Evolutionary conservation across 2,329 filamentous ascomycete species (phyloP).

Genomic region (Nothomitra cinnamomea): DNA sequence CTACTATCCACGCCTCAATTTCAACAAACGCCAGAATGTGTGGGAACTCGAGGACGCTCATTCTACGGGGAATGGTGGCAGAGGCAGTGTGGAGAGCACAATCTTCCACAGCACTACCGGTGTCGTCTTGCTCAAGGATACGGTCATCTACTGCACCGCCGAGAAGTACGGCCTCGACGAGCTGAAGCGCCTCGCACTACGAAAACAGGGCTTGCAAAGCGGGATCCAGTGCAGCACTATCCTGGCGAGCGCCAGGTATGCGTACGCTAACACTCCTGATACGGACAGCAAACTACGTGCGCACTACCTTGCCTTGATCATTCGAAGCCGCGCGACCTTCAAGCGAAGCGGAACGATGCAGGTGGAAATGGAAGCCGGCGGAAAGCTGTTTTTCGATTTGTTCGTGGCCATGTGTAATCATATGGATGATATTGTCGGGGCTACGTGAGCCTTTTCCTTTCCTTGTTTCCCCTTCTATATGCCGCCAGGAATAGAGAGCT

Average conservation of each 20-base stretch:
- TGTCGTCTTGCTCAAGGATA: conserved; percentile 74
- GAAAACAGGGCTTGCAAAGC: conserved; percentile 86
- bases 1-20: conserved; percentile 79
- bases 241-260: conserved; percentile 81
- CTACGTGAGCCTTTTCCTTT: conserved; percentile 44
- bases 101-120: conserved; percentile 59
- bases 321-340: conserved; percentile 92
- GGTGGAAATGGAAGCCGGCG: conserved; percentile 91
- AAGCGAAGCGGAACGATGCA: conserved; percentile 98
- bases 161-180: conserved; percentile 83
- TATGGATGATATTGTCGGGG: conserved; percentile 86
- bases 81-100: conserved; percentile 53
- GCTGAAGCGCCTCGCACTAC: conserved; percentile 76
- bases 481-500: too few relatives aligned
- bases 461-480: background rate
- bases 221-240: conserved; percentile 86
- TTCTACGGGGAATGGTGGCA: conserved; percentile 40
- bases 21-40: conserved; percentile 70
- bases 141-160: conserved; percentile 83
- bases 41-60: conserved; percentile 71
- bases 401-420: conserved; percentile 98
- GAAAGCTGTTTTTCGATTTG: conserved; percentile 92
- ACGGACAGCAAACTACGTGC: conserved; percentile 82
- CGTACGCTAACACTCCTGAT: conserved; percentile 89
- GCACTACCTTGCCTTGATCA: conserved; percentile 94